Evolutionary conservation across 371 early-diverging fungal species (phyloP), one percentile per base, ranked within the genome.

Genomic region (Zancudomyces culisetae): DNA sequence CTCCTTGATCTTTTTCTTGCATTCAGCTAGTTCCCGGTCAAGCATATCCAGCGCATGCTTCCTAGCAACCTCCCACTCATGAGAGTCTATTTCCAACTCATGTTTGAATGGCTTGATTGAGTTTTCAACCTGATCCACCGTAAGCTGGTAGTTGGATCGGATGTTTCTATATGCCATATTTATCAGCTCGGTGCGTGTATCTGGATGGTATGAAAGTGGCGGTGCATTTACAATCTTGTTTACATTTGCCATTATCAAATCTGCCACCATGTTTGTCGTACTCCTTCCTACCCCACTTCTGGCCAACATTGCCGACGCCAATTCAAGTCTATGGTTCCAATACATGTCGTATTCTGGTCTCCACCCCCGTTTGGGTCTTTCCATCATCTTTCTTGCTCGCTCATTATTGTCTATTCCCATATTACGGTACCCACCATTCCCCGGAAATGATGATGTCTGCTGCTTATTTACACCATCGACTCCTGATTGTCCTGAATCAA

Each of bases 91-190:
- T 55, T 95, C 94, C 2, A 92, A 85, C 69, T 95, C 96, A 55
- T 85, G 88, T 70, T 97, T 97, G 74, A 80, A 93, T 2, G 96
- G 98, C 66, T 95, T 95, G 67, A 97, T 90, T 6, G 93, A 89
- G 66, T 94, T 95, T 60, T 97, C 98, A 4, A 97, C 95, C 67
- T 92, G 93, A 58, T 95, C 96, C 10, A 90, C 83, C 0, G 88
- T 84, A 1, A 83, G 70, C 47, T 84, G 75, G 62, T 85, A 87
- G 52, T 91, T 87, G 48, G 71, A 70, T 29, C 87, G 78, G 57
- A 97, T 54, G 41, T 93, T 80, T 40, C 84, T 86, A 51, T 79
- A 76, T 6, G 81, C 80, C 58, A 90, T 85, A 43, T 78, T 74
- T 60, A 85, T 69, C 50, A 95, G 77, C 24, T 84, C 76, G 12